phyloP scores from a whole-genome alignment of 129 eudicot genomes.

The Ambrosia artemisiifolia region DNA sequence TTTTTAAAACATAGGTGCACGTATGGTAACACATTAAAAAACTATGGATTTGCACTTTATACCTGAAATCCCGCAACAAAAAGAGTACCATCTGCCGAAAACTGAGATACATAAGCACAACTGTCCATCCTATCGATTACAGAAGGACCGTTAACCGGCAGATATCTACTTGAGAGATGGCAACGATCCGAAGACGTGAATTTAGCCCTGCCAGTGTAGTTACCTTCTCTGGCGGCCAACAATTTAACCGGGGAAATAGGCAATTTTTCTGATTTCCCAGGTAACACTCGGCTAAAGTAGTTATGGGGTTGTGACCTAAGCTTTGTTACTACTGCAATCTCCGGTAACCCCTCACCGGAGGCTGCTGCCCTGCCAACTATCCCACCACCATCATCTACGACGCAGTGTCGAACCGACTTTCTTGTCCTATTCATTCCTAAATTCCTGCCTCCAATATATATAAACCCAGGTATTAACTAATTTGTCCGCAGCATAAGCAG shows the following conservation, averaged over 20 bases:
- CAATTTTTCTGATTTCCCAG: constrained; percentile 40
- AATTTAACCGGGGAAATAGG: constrained; percentile 70
- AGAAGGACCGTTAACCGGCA: constrained; percentile 65
- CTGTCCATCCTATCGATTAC: constrained; percentile 62
- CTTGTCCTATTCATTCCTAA: constrained; percentile 62
- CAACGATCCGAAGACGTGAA: constrained; percentile 75
- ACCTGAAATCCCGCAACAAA: constrained; percentile 95
- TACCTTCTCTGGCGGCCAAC: constrained; percentile 71
- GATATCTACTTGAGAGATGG: constrained; percentile 70
- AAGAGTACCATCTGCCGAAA: constrained; percentile 82
- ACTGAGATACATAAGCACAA: constrained; percentile 79
- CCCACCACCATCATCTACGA: constrained; percentile 24
- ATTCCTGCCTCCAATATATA: not conserved
- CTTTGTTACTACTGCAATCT: constrained; percentile 59
- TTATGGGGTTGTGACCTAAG: constrained; percentile 54
- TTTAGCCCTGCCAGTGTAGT: constrained; percentile 67
- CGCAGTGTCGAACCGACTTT: constrained; percentile 24
- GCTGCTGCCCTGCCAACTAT: constrained; percentile 18
- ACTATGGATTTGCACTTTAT: not conserved
- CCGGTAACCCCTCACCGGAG: constrained; percentile 38
- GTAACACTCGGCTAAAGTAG: constrained; percentile 38
- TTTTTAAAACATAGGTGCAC: too few species aligned
- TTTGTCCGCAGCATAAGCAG: not conserved
- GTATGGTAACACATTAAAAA: not conserved
- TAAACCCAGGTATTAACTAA: too few species aligned